Conservation (phyloP, 2,329 filamentous ascomycete species). For the Aspergillus arachidicola region DNA sequence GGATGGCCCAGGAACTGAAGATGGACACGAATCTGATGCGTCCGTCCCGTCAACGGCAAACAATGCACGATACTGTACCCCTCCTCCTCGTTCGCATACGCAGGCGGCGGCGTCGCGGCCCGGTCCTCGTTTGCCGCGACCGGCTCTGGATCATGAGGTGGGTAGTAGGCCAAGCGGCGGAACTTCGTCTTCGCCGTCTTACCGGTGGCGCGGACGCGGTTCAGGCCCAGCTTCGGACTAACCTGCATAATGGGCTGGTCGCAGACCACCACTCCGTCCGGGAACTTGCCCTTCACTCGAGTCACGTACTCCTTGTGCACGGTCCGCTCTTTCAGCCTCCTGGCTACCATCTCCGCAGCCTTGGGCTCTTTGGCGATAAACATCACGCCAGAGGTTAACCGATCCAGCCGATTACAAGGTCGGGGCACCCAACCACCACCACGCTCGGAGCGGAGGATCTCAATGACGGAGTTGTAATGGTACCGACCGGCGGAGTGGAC, state of each 20-base stretch:
- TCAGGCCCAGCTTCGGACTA: conserved; percentile 91
- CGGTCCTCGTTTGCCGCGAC: conserved; percentile 26
- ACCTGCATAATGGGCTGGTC: conserved; percentile 93
- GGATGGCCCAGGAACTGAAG: conserved; percentile 92
- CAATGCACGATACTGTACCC: conserved; percentile 96
- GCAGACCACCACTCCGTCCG: conserved; percentile 86
- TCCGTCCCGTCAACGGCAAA: conserved; percentile 87
- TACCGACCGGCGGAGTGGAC: conserved; percentile 95
- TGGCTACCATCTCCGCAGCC: conserved; percentile 75
- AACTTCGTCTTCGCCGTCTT: conserved; percentile 91
- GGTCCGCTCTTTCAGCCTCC: conserved; percentile 75
- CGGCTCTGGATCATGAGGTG: conserved; percentile 39
- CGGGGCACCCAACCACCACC: conserved; percentile 61
- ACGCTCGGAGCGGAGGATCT: conserved; percentile 84
- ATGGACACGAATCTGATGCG: conserved; percentile 93
- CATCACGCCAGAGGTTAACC: conserved; percentile 95
- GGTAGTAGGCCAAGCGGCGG: conserved; percentile 89
- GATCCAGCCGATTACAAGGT: conserved; percentile 90
- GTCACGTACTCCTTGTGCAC: conserved; percentile 96
- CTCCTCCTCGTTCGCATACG: conserved; percentile 51
- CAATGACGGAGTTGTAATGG: conserved; percentile 90
- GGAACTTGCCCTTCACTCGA: conserved; percentile 86
- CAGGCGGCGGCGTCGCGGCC: conserved; percentile 37
- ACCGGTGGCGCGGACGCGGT: conserved; percentile 89
- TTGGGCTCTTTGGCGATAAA: conserved; percentile 87